phyloP scores from a whole-genome alignment of 164 flowering plant genomes.

The Akebia trifoliata region DNA sequence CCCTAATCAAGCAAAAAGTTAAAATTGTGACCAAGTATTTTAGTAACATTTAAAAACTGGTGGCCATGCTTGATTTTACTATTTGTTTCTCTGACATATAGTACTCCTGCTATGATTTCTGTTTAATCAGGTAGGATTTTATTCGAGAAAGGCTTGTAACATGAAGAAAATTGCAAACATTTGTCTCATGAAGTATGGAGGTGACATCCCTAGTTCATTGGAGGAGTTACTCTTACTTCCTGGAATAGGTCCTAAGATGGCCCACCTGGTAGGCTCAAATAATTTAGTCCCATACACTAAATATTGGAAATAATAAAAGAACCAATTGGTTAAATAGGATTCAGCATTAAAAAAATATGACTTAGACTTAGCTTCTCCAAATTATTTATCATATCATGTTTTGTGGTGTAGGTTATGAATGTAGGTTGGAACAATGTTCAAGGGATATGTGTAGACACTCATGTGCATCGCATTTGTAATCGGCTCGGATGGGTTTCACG shows the following conservation, averaged over 20 bases:
- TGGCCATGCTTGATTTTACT: background rate
- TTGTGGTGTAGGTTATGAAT: constrained; percentile 68
- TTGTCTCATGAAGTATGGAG: constrained; percentile 73
- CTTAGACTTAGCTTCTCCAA: background rate
- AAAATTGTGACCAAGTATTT: background rate
- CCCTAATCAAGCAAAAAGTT: background rate
- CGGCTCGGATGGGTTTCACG: constrained; percentile 93
- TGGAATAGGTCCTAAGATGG: constrained; percentile 99
- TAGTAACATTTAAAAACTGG: background rate
- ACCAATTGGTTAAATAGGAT: no score
- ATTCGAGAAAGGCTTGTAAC: constrained; percentile 78
- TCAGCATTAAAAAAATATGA: no score
- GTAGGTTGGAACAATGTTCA: constrained; percentile 90
- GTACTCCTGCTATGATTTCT: background rate
- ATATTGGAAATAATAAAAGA: no score
- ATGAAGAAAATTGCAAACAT: constrained; percentile 85
- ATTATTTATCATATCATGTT: background rate
- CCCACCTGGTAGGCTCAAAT: constrained; percentile 66
- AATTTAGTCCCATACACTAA: constrained; percentile 3
- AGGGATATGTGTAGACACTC: constrained; percentile 99
- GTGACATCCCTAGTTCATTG: constrained; percentile 88
- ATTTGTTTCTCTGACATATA: background rate
- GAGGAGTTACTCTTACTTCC: constrained; percentile 84
- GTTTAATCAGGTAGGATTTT: constrained; percentile 77
- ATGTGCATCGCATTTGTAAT: constrained; percentile 96